phyloP scores from a whole-genome alignment of 73 alveolate species.

The Tetrahymena malaccensis region DNA sequence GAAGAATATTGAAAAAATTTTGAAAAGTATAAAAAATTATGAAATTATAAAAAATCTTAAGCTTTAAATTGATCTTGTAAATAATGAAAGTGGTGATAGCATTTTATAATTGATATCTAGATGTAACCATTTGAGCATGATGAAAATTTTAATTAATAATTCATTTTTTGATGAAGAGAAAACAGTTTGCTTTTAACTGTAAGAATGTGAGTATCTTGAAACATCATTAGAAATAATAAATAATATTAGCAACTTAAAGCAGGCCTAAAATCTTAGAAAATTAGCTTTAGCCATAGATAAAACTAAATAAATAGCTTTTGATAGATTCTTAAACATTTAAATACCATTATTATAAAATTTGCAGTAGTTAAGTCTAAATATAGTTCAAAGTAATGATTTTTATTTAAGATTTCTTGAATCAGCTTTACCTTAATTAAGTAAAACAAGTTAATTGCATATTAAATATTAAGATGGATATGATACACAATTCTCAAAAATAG shows the following conservation, averaged over 20 bases:
- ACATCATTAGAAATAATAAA: neutral
- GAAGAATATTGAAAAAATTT: too few relatives aligned
- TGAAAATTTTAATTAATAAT: too few relatives aligned
- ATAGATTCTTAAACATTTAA: too few relatives aligned
- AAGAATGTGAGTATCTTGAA: neutral
- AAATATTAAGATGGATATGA: too few relatives aligned
- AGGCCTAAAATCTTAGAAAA: neutral
- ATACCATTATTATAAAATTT: neutral
- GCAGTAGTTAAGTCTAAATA: too few relatives aligned
- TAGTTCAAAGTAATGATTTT: too few relatives aligned
- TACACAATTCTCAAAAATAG: neutral
- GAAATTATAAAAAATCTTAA: neutral
- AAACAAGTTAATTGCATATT: too few relatives aligned
- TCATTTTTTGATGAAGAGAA: too few relatives aligned
- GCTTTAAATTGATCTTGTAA: neutral
- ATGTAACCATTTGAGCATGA: too few relatives aligned
- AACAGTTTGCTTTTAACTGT: neutral
- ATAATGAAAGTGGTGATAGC: too few relatives aligned
- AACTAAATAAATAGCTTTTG: neutral
- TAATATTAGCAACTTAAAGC: neutral
- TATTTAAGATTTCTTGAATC: neutral
- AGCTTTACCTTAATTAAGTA: neutral
- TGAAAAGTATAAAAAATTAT: too few relatives aligned
- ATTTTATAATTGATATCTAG: too few relatives aligned
- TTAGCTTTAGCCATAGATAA: neutral